phyloP scores from a whole-genome alignment of 148 eudicot genomes.

The Spergularia marina region DNA sequence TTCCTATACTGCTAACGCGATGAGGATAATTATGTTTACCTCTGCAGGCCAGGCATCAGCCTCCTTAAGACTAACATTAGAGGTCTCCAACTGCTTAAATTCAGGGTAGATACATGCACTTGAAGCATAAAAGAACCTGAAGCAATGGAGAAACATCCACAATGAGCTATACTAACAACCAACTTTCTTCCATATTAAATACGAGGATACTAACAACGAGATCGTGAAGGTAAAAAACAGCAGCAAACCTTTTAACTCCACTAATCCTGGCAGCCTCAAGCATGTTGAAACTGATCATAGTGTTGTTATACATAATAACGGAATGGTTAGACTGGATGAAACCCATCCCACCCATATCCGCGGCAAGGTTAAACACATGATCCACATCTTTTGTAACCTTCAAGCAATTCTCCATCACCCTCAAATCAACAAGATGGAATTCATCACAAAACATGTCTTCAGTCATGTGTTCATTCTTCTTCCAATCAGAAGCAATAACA shows the following conservation, averaged over 20 bases:
- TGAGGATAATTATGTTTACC: constrained; percentile 18
- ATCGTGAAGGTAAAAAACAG: not conserved
- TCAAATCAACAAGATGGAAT: constrained; percentile 54
- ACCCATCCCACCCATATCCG: constrained; percentile 66
- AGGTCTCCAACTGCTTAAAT: constrained; percentile 55
- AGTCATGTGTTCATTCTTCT: constrained; percentile 61
- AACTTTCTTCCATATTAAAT: not conserved
- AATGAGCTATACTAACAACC: not conserved
- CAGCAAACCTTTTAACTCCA: constrained; percentile 48
- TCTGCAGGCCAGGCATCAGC: constrained; percentile 64
- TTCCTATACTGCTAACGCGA: not conserved
- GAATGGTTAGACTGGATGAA: constrained; percentile 58
- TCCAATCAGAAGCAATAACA: constrained; percentile 56
- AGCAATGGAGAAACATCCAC: not conserved
- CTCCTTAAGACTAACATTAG: constrained; percentile 52
- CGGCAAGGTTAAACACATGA: constrained; percentile 61
- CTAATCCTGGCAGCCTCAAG: constrained; percentile 56
- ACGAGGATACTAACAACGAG: not conserved
- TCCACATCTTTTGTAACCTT: constrained; percentile 48
- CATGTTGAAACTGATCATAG: constrained; percentile 63
- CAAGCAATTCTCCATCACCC: constrained; percentile 62
- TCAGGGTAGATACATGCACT: constrained; percentile 63
- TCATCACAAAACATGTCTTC: constrained; percentile 61
- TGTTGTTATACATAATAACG: constrained; percentile 54
- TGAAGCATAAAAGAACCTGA: constrained; percentile 58